phyloP scores from a whole-genome alignment of 2,329 filamentous ascomycete species.

The Aschersonia sp. region DNA sequence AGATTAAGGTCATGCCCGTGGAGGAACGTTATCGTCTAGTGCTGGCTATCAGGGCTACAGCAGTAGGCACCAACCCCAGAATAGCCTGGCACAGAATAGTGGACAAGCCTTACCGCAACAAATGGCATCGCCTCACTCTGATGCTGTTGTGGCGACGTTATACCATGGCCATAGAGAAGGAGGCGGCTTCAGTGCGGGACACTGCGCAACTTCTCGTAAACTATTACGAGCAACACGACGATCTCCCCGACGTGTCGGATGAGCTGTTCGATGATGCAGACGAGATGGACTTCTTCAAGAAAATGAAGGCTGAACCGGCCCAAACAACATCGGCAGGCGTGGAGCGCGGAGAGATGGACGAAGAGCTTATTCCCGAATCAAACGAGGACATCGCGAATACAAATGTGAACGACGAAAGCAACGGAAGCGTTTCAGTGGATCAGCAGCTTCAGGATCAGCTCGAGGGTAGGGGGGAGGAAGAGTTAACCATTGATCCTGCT shows the following conservation, averaged over 20 bases:
- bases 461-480: conserved; percentile 8
- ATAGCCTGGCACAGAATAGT: conserved; percentile 35
- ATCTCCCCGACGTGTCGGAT: conserved; percentile 18
- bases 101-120: conserved; percentile 23
- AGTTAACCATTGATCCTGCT: conserved; percentile 19
- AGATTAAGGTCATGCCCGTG: conserved; percentile 25
- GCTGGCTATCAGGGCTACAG: conserved; percentile 25
- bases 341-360: conserved; percentile 7
- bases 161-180: conserved; percentile 17
- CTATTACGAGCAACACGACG: conserved; percentile 17
- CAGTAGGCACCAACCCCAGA: conserved; percentile 24
- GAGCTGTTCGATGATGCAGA: conserved; percentile 15
- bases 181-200: conserved; percentile 17
- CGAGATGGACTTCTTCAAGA: conserved; percentile 17
- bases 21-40: conserved; percentile 30
- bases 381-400: conserved; percentile 11
- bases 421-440: conserved; percentile 5
- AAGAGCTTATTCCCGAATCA: conserved; percentile 15
- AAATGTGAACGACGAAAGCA: conserved; percentile 4
- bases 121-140: conserved; percentile 21
- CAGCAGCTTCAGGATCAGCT: background rate
- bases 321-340: background rate
- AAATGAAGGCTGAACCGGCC: conserved; percentile 2
- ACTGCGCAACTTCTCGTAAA: conserved; percentile 20
- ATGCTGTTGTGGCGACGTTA: conserved; percentile 25